Percentiles rank a stretch among this genome's conserved stretches.
These are phyloP conservation scores for Cudoniella acicularis DNA, from an alignment of 495 filamentous ascomycete genomes.

Conservation along the genomic window DNA sequence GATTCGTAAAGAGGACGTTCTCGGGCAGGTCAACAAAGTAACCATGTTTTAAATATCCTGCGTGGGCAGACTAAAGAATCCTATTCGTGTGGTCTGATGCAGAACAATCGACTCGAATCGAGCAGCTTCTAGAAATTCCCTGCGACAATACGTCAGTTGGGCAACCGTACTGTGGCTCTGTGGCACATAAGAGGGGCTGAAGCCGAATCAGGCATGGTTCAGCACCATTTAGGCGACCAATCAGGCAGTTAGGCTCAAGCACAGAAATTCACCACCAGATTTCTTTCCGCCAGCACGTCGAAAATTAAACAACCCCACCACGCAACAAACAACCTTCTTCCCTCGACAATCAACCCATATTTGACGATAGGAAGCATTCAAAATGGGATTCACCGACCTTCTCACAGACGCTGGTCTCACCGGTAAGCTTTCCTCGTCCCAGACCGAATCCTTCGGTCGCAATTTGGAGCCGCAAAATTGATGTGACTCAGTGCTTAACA, in stretches of 20 bases:
- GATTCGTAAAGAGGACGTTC: constrained; percentile 1
- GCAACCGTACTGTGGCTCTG: not conserved
- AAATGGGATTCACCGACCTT: constrained; percentile 96
- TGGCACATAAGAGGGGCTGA: too few species aligned
- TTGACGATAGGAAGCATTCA: constrained; percentile 8
- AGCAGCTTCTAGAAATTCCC: not conserved
- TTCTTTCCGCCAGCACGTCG: not conserved
- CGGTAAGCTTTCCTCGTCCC: constrained; percentile 50
- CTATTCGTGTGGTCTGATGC: not conserved
- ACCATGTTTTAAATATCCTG: not conserved
- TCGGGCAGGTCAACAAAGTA: not conserved
- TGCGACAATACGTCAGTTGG: not conserved
- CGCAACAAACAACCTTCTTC: constrained; percentile 2
- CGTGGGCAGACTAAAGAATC: not conserved
- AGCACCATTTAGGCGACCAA: not conserved
- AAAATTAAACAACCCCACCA: constrained; percentile 16
- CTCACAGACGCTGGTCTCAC: constrained; percentile 80
- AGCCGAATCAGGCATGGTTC: too few species aligned
- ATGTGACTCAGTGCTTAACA: constrained; percentile 73
- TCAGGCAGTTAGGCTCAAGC: not conserved
- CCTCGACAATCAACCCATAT: constrained; percentile 4
- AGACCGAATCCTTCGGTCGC: constrained; percentile 12
- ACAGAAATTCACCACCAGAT: not conserved
- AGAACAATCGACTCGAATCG: not conserved
- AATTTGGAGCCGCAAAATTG: constrained; percentile 34